Base-by-base conservation (phyloP, 202 grass and related monocot genomes). In the Dendrocalamus latiflorus region DNA sequence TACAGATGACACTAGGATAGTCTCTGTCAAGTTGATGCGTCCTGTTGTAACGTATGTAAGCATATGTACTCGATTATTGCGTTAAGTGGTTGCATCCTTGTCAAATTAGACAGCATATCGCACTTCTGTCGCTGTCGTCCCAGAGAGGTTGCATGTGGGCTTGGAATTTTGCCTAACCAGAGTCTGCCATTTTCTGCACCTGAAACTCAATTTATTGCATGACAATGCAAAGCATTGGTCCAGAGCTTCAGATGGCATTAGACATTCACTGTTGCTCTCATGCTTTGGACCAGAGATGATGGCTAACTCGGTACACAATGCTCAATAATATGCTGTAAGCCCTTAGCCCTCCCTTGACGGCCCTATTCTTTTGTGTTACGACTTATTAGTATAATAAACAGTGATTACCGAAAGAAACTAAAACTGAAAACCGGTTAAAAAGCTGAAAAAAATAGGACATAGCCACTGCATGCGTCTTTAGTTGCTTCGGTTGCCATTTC, bases 1-100 rank as follows among this genome's bases (percentile, higher is more conserved):
- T 38, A 2, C 37, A 74, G 58, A 25, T 74, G 28, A 49, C 68
- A 74, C n/a, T 80, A 67, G 59, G 49, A 18, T 76, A 76, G 60
- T 15, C 24, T 49, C 60, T 74, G 60, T 75, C n/a, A 21, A 15
- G 20, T 57, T n/a, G 59, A 11, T 49, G 49, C 15, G 3, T 38
- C 49, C 26, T 59, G 20, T 13, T 86, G 45, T 57, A 34, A 36
- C 73, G 45, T 33, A 33, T 33, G 33, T 47, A 44, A 45, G 76
- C 28, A 81, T 75, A 49, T 70, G 14, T 76, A 15, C 33, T n/a
- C 22, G 49, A 70, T 42, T 41, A 61, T 62, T 43, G 22, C 50
- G 47, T 48, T 42, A 5, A 50, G 17, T 88, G 60, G 14, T n/a
- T 26, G 4, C n/a, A 41, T 24, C 28, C 16, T 24, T 77, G 54